A percentile compares a stretch with the other conserved stretches of the same genome.
These are phyloP conservation scores for Candida xyloterini DNA, from an alignment of 805 yeast genomes.

Conservation along the genomic window DNA sequence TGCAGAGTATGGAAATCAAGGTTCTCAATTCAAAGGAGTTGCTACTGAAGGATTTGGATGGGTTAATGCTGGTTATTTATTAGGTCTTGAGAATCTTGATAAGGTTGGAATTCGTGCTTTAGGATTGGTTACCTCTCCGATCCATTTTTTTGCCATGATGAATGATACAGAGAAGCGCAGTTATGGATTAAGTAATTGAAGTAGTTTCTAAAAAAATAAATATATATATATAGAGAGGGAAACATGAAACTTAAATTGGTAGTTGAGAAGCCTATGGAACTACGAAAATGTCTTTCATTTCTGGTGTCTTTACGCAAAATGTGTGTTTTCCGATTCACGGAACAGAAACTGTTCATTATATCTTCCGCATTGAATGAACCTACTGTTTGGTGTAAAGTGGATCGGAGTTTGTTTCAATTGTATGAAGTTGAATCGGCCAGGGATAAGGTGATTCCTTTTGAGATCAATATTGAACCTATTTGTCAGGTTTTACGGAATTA, in stretches of 20 bases:
- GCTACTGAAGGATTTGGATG: conserved; percentile 98
- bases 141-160: conserved; percentile 52
- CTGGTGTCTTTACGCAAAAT: conserved; percentile 46
- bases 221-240: background rate
- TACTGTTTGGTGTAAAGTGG: conserved; percentile 64
- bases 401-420: conserved; percentile 43
- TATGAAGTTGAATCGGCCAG: conserved; percentile 51
- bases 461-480: conserved; percentile 59
- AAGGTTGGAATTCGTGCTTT: conserved; percentile 69
- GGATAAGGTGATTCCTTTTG: conserved; percentile 55
- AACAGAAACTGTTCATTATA: conserved; percentile 45
- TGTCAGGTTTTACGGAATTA: conserved; percentile 55
- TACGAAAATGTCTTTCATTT: conserved; percentile 26
- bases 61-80: conserved; percentile 85
- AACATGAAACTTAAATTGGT: conserved; percentile 29
- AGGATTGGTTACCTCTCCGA: conserved; percentile 76
- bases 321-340: conserved; percentile 57
- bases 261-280: conserved; percentile 22
- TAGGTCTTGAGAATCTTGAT: conserved; percentile 68
- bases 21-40: conserved; percentile 86
- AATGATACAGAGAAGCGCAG: conserved; percentile 38
- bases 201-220: conserved; percentile 1
- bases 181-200: conserved; percentile 27
- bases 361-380: conserved; percentile 56
- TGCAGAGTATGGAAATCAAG: conserved; percentile 97